Percentiles rank a stretch among this genome's conserved stretches.
phyloP scores from a whole-genome alignment of 441 rosid species.

The Gossypium schwendimanii region DNA sequence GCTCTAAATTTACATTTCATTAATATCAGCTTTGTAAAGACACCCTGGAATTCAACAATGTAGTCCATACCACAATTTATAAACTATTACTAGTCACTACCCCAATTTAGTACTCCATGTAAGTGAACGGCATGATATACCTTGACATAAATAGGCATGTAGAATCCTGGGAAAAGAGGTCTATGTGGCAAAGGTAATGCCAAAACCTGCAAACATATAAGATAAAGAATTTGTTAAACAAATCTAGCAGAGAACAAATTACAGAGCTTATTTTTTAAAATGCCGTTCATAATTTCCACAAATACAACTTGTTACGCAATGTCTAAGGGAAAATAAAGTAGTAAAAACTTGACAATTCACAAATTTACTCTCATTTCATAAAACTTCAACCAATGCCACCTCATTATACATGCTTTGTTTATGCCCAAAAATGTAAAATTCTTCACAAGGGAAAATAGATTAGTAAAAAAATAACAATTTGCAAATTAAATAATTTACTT shows the following conservation, averaged over 20 bases:
- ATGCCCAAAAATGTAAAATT: background rate
- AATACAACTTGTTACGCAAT: background rate
- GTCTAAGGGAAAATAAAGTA: background rate
- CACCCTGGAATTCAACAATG: background rate
- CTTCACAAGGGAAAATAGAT: too few species aligned
- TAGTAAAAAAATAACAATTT: too few species aligned
- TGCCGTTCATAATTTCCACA: conserved; percentile 2
- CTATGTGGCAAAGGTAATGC: conserved; percentile 87
- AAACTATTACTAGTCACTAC: background rate
- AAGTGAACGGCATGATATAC: conserved; percentile 29
- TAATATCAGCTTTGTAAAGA: background rate
- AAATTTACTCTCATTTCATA: conserved; percentile 1
- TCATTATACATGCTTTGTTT: background rate
- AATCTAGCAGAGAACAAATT: background rate
- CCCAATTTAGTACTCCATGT: background rate
- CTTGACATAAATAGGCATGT: conserved; percentile 97
- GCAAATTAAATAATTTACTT: too few species aligned
- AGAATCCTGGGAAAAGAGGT: conserved; percentile 95
- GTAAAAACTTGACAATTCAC: background rate
- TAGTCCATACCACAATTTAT: background rate
- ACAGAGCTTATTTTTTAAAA: conserved; percentile 7
- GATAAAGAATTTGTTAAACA: conserved; percentile 8
- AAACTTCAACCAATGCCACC: background rate
- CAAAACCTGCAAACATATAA: conserved; percentile 49
- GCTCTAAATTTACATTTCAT: background rate